Base-by-base conservation (phyloP, 306 rosid species). In the Mimosa bimucronata region DNA sequence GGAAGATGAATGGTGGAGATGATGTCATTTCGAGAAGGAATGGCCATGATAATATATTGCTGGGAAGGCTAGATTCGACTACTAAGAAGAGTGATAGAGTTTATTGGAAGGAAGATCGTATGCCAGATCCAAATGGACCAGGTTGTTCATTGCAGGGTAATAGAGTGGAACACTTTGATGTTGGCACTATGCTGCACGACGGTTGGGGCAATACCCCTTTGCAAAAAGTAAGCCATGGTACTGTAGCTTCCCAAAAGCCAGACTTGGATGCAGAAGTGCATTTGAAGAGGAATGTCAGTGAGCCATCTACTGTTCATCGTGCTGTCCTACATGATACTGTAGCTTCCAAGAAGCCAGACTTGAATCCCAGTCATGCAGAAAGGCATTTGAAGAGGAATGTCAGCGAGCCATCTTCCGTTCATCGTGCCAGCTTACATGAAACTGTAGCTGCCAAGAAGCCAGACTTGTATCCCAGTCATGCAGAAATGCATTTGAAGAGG, bases 121-220 rank as follows among this genome's bases (percentile, higher is more conserved):
- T 70, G 74, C 71, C 28, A 31, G 90, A 83, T 74, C 80, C 93
- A 66, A 79, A 71, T 68, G 81, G 88, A 77, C 18, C 30, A 10
- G 73, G 30, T 21, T 34, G 75, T 82, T 90, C 94, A 48, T 92
- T 94, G 75, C 88, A 79, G 44, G 89, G 86, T 76, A 86, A 85
- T 66, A 83, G 80, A 83, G 71, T 13, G 37, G 88, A 85, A 70
- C 78, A 84, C 71, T 62, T 64, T 26, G 86, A 89, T 61, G 79
- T 82, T 83, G 88, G 85, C 83, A 64, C 83, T 25, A 73, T 80
- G 58, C 71, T 80, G 79, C 86, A 69, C 65, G 77, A 82, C 83
- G 86, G 78, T 34, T 82, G 84, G 84, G 92, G 85, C 67, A 83
- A 78, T 79, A 66, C 66, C 21, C 31, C 79, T 75, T 85, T 81